phyloP scores from a whole-genome alignment of 1,284 basidiomycete species.

The Heterobasidion parviporum region DNA sequence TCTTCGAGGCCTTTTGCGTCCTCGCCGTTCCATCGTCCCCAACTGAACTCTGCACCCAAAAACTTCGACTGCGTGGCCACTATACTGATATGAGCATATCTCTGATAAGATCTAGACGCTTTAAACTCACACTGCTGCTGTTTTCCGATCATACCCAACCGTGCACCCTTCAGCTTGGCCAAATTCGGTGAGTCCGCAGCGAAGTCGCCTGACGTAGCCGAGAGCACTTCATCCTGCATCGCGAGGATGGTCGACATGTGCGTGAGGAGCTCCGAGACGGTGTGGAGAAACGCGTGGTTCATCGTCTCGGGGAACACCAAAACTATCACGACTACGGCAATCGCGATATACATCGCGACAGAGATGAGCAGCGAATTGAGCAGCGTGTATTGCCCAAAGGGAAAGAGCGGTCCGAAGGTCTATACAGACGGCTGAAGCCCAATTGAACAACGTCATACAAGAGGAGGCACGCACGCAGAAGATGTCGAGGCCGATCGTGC shows the following conservation, averaged over 20 bases:
- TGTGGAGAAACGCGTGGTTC: constrained; percentile 39
- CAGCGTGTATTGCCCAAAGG: constrained; percentile 55
- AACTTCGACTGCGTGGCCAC: constrained; percentile 35
- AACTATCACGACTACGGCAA: constrained; percentile 46
- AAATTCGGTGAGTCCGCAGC: constrained; percentile 21
- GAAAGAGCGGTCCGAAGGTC: constrained; percentile 54
- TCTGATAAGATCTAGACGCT: neutral
- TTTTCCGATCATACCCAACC: constrained; percentile 16
- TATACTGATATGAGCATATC: constrained; percentile 9
- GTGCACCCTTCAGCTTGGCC: constrained; percentile 21
- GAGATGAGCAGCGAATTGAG: constrained; percentile 52
- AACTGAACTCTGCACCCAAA: constrained; percentile 44
- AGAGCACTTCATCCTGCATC: constrained; percentile 34
- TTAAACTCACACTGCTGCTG: constrained; percentile 8
- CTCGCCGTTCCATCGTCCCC: constrained; percentile 44
- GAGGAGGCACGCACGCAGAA: constrained; percentile 37
- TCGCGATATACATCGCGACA: constrained; percentile 49
- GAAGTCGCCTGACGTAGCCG: constrained; percentile 24
- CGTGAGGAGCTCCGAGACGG: constrained; percentile 24
- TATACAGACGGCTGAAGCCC: constrained; percentile 11
- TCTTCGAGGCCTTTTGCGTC: constrained; percentile 39
- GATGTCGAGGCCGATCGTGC: constrained; percentile 52
- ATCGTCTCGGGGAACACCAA: constrained; percentile 71
- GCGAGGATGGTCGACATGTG: constrained; percentile 26
- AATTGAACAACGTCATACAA: neutral